phyloP scores from a whole-genome alignment of 2,329 filamentous ascomycete genomes.

The Aspergillus floridensis region DNA sequence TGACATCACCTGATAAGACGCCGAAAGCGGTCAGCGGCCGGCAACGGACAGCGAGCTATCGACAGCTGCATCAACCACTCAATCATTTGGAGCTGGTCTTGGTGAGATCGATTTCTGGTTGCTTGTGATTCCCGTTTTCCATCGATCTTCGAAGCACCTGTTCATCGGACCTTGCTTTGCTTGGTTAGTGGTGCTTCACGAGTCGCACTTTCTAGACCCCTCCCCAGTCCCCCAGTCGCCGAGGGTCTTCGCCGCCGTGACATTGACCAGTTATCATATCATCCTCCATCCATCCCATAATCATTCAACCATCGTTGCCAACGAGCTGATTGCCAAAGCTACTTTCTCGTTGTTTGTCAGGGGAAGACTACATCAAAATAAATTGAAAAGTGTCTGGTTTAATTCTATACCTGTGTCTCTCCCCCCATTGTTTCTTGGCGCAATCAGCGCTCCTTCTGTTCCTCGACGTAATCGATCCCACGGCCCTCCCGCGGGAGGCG shows the following conservation, averaged over 20 bases:
- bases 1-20: constrained; percentile 12
- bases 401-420: background rate
- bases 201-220: background rate
- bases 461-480: constrained; percentile 3
- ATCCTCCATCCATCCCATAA: background rate
- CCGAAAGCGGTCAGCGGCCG: constrained; percentile 12
- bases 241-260: background rate
- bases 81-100: background rate
- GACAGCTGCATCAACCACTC: background rate
- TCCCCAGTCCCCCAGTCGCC: background rate
- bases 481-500: constrained; percentile 28
- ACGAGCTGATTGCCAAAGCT: background rate
- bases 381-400: background rate
- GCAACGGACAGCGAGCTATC: constrained; percentile 3
- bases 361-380: background rate
- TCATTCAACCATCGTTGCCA: background rate
- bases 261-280: background rate
- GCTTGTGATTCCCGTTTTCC: background rate
- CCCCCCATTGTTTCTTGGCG: background rate
- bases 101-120: background rate
- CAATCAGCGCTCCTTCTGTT: background rate
- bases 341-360: background rate
- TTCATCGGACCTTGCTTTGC: background rate
- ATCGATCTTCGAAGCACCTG: background rate
- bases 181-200: background rate